Percentiles rank a stretch among this genome's conserved stretches.
phyloP scores from a whole-genome alignment of 164 flowering plant genomes.

The Warburgia ugandensis region DNA sequence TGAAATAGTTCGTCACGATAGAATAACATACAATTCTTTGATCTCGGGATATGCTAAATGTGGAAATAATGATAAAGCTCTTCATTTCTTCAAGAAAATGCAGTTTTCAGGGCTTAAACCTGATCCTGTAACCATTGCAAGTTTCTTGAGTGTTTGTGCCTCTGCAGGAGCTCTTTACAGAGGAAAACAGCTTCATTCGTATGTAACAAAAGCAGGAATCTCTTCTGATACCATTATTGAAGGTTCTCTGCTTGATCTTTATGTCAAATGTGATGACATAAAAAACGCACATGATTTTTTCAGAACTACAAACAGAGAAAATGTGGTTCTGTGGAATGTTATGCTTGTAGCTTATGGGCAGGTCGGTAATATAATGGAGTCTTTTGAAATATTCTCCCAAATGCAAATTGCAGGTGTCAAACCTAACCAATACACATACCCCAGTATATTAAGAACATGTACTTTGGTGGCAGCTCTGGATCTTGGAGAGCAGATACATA shows the following conservation, averaged over 20 bases:
- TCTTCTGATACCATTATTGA: slow-evolving; percentile 21
- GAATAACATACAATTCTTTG: slow-evolving; percentile 22
- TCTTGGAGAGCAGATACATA: slow-evolving; percentile 30
- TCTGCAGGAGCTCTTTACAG: slow-evolving; percentile 16
- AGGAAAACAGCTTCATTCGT: slow-evolving; percentile 21
- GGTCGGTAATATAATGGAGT: slow-evolving; percentile 16
- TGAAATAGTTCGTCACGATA: slow-evolving; percentile 16
- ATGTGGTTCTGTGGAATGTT: slow-evolving; percentile 28
- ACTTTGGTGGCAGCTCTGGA: slow-evolving; percentile 22
- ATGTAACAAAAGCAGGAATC: slow-evolving; percentile 16
- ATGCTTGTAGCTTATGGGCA: slow-evolving; percentile 30
- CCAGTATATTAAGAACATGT: slow-evolving; percentile 28
- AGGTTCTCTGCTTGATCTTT: slow-evolving; percentile 28
- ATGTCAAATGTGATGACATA: slow-evolving; percentile 19
- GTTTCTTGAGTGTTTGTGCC: slow-evolving; percentile 23
- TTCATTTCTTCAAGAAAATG: slow-evolving; percentile 19
- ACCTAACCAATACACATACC: slow-evolving; percentile 28
- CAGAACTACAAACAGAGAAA: slow-evolving; percentile 13
- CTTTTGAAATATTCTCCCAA: slow-evolving; percentile 16
- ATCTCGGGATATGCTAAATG: slow-evolving; percentile 22
- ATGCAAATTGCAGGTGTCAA: slow-evolving; percentile 18
- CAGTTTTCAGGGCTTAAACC: slow-evolving; percentile 21
- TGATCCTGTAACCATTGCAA: slow-evolving; percentile 20
- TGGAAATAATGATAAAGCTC: slow-evolving; percentile 18
- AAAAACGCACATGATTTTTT: slow-evolving; percentile 19